Conservation (phyloP, 2,329 filamentous ascomycete genomes). For the Colletotrichum sp. region DNA sequence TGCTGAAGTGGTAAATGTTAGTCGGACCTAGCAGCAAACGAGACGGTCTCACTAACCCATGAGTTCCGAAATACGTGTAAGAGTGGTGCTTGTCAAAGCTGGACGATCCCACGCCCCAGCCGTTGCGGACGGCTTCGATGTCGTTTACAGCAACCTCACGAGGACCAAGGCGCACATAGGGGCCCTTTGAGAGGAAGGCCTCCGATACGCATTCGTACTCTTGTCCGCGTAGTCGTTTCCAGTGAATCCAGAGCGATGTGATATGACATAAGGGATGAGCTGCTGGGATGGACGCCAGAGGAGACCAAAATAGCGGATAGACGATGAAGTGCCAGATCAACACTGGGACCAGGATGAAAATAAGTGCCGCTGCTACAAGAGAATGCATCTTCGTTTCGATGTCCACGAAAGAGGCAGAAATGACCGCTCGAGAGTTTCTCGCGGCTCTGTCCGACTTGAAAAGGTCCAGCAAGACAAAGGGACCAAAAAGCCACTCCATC, state of each 20-base stretch:
- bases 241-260: neutral
- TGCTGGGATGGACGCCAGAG: neutral
- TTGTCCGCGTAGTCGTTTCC: neutral
- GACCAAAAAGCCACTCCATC: neutral
- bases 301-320: neutral
- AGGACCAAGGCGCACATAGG: neutral
- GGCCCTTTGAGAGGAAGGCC: neutral
- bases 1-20: neutral
- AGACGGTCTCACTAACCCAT: neutral
- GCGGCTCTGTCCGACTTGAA: neutral
- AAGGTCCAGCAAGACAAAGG: neutral
- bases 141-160: neutral
- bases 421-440: neutral
- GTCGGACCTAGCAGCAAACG: rapidly evolving
- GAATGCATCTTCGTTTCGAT: neutral
- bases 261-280: neutral
- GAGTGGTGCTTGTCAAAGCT: neutral
- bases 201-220: neutral
- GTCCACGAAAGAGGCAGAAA: neutral
- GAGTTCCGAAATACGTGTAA: neutral
- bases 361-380: neutral
- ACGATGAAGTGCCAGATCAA: neutral
- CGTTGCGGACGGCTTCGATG: neutral
- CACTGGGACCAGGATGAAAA: neutral
- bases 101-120: neutral